phyloP scores from a whole-genome alignment of 2,329 filamentous ascomycete genomes.

The Coleophoma crateriformis region DNA sequence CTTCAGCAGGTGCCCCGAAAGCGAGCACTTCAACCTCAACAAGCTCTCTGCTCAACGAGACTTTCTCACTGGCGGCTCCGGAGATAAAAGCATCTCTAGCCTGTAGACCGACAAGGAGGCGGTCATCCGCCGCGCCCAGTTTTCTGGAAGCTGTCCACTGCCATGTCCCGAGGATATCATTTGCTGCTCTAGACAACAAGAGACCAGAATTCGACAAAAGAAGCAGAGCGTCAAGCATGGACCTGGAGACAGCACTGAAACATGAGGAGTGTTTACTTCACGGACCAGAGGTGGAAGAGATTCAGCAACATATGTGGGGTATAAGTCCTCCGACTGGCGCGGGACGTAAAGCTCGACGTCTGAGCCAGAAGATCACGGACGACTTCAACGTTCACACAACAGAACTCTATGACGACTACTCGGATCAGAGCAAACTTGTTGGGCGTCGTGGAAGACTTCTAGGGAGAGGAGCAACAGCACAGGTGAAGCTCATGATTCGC shows the following conservation, averaged over 20 bases:
- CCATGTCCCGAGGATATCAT: constrained; percentile 13
- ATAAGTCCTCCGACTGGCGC: constrained; percentile 64
- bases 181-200: constrained; percentile 9
- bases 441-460: constrained; percentile 70
- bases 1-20: no score
- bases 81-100: no score
- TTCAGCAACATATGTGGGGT: constrained; percentile 43
- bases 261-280: constrained; percentile 21
- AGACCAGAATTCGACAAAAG: constrained; percentile 3
- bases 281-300: constrained; percentile 11
- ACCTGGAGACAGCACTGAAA: constrained; percentile 11
- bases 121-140: constrained; percentile 22
- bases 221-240: constrained; percentile 21
- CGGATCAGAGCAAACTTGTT: constrained; percentile 64
- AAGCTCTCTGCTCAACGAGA: no score
- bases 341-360: constrained; percentile 71
- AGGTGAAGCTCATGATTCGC: constrained; percentile 73
- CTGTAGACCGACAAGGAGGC: constrained; percentile 3
- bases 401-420: constrained; percentile 64
- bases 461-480: constrained; percentile 77
- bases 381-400: constrained; percentile 68
- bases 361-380: constrained; percentile 69
- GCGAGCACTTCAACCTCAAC: no score
- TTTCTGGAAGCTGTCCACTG: constrained; percentile 15
- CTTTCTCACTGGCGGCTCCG: no score